Conservation (phyloP, 768 basidiomycete species). For the Hortiboletus campestris region DNA sequence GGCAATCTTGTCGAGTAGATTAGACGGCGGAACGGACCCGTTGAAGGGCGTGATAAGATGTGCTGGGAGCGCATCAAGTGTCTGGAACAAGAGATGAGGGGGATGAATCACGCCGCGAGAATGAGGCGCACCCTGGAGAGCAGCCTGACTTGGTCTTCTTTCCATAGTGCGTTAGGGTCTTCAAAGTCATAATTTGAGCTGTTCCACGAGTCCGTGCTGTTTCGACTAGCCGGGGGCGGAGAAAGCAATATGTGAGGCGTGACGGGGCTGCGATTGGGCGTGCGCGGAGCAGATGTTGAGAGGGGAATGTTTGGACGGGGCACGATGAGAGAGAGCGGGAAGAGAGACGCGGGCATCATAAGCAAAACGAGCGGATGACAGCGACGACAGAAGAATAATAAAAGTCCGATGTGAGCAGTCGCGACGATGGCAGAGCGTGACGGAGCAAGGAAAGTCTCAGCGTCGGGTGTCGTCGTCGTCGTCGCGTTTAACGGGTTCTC, state of each 20-base stretch:
- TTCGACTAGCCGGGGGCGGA: conserved; percentile 42
- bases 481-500: conserved; percentile 12
- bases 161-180: conserved; percentile 71
- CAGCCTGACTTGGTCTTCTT: conserved; percentile 65
- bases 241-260: conserved; percentile 54
- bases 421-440: conserved; percentile 1
- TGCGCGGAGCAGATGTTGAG: conserved; percentile 50
- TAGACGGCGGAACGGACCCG: conserved; percentile 79
- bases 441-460: conserved; percentile 21
- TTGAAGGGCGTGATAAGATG: conserved; percentile 88
- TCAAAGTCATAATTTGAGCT: conserved; percentile 68
- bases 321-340: conserved; percentile 59
- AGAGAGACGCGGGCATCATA: conserved; percentile 44
- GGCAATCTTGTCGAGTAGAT: conserved; percentile 84
- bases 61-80: conserved; percentile 77
- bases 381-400: conserved; percentile 28
- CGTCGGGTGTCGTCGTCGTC: conserved; percentile 22
- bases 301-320: conserved; percentile 50
- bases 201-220: conserved; percentile 83
- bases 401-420: conserved; percentile 10
- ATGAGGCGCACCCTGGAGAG: conserved; percentile 56
- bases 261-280: conserved; percentile 57
- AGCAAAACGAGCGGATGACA: conserved; percentile 49
- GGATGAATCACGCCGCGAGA: neutral
- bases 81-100: conserved; percentile 36